Base-by-base conservation (phyloP, 2,329 filamentous ascomycete genomes). In the Penicillium sp. region DNA sequence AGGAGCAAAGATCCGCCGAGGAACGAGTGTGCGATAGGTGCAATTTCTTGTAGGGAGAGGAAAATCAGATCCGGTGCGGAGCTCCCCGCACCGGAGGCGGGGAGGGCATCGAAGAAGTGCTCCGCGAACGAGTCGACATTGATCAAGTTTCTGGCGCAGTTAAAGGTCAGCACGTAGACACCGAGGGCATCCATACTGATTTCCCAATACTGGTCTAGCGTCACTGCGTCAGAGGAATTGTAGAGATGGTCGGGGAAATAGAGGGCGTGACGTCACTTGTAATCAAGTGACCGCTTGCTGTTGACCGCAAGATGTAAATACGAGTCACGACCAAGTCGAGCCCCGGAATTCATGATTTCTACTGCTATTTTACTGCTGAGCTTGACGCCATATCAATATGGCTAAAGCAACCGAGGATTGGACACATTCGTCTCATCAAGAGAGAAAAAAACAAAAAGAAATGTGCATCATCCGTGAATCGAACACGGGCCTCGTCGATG, bases 161-260 rank as follows among this genome's bases (percentile, higher is more conserved):
- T 97, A 76, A 93, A 95, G 10, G 91, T 95, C 46, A 95, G 71
- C 55, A 95, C 79, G 62, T 95, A 86, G 48, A 90, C 72, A 61
- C 85, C 82, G 47, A 95, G 76, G 53, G 77, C 72, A 35, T 77
- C 76, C 66, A 73, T 70, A 31, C 37, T 59, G 36, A 29, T 11
- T 28, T 14, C 2, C 2, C 9, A 9, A 29, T 31, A 33, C 33
- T 41, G 35, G 30, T 22, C n/a, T 30, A 22, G 3, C 19, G 16
- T 3, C 2, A 34, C 34, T n/a, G 13, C 33, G 33, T 13, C 18
- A 33, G 30, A 52, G 36, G 28, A 33, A 28, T 9, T 14, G 22
- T 16, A 29, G 16, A 35, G 8, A 44, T 36, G 27, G 35, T 19
- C 29, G 33, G 13, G 19, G 25, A 50, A 40, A 30, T 31, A 22